Evolutionary conservation across 306 rosid genomes (phyloP), one percentile per base, ranked within the genome.

Genomic region (Mucuna pruriens): DNA sequence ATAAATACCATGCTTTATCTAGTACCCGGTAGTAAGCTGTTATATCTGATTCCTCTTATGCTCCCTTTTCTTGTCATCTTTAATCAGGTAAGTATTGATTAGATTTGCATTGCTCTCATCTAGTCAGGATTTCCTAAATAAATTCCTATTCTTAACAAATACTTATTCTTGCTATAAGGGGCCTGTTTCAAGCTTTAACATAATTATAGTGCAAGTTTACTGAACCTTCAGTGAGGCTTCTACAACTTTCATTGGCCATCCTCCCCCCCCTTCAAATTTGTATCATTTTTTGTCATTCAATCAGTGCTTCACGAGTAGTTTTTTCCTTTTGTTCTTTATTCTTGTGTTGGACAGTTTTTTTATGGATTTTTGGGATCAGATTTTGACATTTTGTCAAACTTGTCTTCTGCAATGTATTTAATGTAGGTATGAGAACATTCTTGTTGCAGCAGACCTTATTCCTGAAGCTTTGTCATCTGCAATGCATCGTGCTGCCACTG

Each of bases 361-460:
- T 34, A 40, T 66, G 33, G n/a, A 66, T 78, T 39, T 73, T 61
- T 54, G 49, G 64, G 44, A 70, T 44, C n/a, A n/a, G n/a, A n/a
- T n/a, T n/a, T n/a, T n/a, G 29, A 68, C 5, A 71, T 64, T 45
- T 79, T 76, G 19, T 26, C 62, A 48, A 76, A 45, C 62, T 49
- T 34, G 58, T 60, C 79, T 74, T 74, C 23, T 80, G 61, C 19
- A 13, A 63, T 85, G 80, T 80, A 75, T 87, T 84, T 93, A 88
- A 66, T 86, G 63, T 89, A 95, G 99, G 94, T 93, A 91, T 71
- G 99, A 95, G 90, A 95, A 87, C 87, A 84, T 88, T 72, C 89
- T 93, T 61, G 85, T 90, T 85, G 92, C 98, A 39, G 84, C 89
- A 39, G 98, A 95, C 82, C 97, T 91, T 73, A 78, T 95, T 77